Percentiles rank a stretch among this genome's conserved stretches.
Conservation (phyloP, 2,329 filamentous ascomycete species). For the Paecilomyces sp. region DNA sequence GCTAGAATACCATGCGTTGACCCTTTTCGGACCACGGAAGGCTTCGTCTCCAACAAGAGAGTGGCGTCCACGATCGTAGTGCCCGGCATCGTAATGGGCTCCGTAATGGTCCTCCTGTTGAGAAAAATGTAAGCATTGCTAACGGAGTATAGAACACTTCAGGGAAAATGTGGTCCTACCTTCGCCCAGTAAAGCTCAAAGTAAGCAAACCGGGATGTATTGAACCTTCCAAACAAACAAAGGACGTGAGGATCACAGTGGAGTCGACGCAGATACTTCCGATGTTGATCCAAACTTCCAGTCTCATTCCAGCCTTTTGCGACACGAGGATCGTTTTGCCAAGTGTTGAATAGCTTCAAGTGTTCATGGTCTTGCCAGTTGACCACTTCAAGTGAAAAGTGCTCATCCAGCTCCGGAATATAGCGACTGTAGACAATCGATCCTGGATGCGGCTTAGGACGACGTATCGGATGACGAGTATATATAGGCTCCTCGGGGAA, state of each 20-base stretch:
- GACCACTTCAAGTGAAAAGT: constrained; percentile 6
- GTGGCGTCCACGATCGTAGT: constrained; percentile 55
- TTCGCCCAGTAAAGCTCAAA: constrained; percentile 8
- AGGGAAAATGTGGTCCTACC: not conserved
- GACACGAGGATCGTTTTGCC: constrained; percentile 10
- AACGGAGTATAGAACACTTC: not conserved
- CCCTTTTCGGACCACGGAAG: constrained; percentile 49
- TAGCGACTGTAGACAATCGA: constrained; percentile 8
- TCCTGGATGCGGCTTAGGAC: constrained; percentile 5
- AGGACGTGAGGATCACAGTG: constrained; percentile 7
- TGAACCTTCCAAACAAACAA: constrained; percentile 6
- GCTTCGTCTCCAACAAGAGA: constrained; percentile 27
- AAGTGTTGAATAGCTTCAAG: constrained; percentile 6
- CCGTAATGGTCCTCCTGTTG: constrained; percentile 55
- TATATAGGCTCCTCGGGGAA: constrained; percentile 7
- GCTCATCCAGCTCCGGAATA: constrained; percentile 7
- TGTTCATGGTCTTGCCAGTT: constrained; percentile 6
- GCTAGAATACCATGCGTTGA: constrained; percentile 52
- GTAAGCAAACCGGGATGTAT: constrained; percentile 4
- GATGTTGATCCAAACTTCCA: constrained; percentile 8
- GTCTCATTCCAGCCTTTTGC: constrained; percentile 10
- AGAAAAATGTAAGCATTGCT: not conserved
- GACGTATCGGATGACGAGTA: constrained; percentile 6
- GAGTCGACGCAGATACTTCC: constrained; percentile 6
- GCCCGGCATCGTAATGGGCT: constrained; percentile 49